phyloP scores from a whole-genome alignment of 1,284 basidiomycete species.

The Kwoniella shivajii region DNA sequence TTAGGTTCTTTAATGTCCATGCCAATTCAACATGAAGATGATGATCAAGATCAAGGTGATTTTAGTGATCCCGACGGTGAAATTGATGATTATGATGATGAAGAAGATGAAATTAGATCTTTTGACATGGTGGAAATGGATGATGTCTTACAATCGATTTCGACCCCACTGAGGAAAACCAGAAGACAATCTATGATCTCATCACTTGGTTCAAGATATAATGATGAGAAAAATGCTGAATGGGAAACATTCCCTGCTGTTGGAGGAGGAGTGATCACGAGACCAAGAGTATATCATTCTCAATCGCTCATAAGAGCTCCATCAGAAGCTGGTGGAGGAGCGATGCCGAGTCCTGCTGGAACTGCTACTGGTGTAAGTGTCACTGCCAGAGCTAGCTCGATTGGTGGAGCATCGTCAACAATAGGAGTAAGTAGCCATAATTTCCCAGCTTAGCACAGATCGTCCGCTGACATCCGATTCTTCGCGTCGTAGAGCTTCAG shows the following conservation, averaged over 20 bases:
- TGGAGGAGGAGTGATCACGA: conserved; percentile 71
- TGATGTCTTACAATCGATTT: conserved; percentile 21
- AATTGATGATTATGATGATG: conserved; percentile 29
- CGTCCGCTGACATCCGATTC: neutral
- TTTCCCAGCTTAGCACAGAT: neutral
- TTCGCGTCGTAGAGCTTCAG: conserved; percentile 7
- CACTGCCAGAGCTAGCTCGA: conserved; percentile 50
- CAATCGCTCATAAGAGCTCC: conserved; percentile 65
- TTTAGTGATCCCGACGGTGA: conserved; percentile 35
- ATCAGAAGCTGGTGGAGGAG: conserved; percentile 47
- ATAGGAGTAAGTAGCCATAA: conserved; percentile 38
- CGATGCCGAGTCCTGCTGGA: conserved; percentile 47
- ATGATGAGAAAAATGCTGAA: conserved; percentile 34
- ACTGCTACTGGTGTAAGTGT: conserved; percentile 48
- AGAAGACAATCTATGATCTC: conserved; percentile 6
- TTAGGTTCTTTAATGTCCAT: conserved; percentile 49
- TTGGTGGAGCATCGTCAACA: conserved; percentile 47
- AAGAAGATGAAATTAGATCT: conserved; percentile 28
- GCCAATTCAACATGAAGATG: conserved; percentile 59
- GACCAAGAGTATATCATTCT: conserved; percentile 72
- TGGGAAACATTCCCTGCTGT: conserved; percentile 68
- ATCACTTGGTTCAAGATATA: conserved; percentile 7
- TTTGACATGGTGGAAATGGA: conserved; percentile 38
- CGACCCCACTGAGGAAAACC: conserved; percentile 1
- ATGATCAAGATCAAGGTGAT: conserved; percentile 60